Conservation (phyloP, 202 grass and related monocot species). For the Thinopyrum obtusiflorum region DNA sequence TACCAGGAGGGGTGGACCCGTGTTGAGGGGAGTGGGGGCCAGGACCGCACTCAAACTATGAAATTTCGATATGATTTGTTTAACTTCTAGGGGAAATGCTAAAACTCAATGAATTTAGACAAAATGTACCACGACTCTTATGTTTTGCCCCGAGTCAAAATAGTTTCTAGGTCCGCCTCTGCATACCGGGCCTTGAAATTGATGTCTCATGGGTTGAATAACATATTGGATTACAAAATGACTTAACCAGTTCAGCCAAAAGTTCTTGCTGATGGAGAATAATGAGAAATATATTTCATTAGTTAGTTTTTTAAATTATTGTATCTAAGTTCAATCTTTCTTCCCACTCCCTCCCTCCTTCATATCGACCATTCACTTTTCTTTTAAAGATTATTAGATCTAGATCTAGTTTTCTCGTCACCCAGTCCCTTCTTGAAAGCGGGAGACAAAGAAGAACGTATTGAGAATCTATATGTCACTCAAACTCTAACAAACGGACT, state of each 20-base stretch:
- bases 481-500: not conserved
- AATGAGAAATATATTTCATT: not conserved
- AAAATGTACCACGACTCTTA: no score
- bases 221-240: no score
- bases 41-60: no score
- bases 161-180: no score
- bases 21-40: no score
- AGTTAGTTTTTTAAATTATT: not conserved
- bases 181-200: not conserved
- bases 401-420: not conserved
- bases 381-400: not conserved
- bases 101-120: no score
- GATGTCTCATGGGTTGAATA: not conserved
- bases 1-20: no score
- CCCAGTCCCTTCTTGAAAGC: not conserved
- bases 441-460: not conserved
- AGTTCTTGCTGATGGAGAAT: not conserved
- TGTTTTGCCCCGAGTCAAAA: no score
- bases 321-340: not conserved
- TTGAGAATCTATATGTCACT: not conserved
- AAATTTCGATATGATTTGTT: no score
- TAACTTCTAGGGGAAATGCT: no score
- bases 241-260: not conserved
- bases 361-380: not conserved
- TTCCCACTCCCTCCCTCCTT: not conserved